Conservation (phyloP, 768 basidiomycete species). For the Russula dissimulans region DNA sequence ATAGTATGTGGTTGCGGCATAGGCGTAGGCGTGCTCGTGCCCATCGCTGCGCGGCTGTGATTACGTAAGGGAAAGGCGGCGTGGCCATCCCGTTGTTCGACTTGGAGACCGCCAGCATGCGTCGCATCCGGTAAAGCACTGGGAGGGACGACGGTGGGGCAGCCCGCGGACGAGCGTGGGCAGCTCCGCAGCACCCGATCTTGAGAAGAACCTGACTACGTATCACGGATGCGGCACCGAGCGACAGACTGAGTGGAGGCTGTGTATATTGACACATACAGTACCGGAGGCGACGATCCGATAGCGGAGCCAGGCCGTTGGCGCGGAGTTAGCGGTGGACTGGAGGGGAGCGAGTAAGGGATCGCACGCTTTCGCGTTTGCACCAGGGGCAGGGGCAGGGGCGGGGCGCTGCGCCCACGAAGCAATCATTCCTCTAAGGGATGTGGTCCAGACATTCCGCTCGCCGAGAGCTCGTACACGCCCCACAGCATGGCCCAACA, state of each 20-base stretch:
- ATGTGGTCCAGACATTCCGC: slow-evolving; percentile 39
- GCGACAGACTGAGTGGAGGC: too few species aligned
- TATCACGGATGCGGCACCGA: slow-evolving; percentile 90
- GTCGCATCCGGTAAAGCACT: slow-evolving; percentile 47
- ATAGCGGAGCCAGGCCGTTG: slow-evolving; percentile 55
- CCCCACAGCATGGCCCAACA: slow-evolving; percentile 45
- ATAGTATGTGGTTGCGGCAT: slow-evolving; percentile 10
- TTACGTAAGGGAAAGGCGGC: slow-evolving; percentile 49
- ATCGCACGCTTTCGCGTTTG: too few species aligned
- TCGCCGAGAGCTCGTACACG: slow-evolving; percentile 36
- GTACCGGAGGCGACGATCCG: slow-evolving; percentile 71
- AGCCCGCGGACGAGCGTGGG: too few species aligned
- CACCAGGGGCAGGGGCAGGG: too few species aligned
- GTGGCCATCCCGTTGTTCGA: slow-evolving; percentile 69
- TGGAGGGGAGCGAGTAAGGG: slow-evolving; percentile 49
- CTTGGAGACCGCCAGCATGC: slow-evolving; percentile 54
- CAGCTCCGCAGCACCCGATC: slow-evolving; percentile 56
- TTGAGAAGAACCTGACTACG: slow-evolving; percentile 79
- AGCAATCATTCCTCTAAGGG: slow-evolving; percentile 6
- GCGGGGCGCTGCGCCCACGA: slow-evolving; percentile 8
- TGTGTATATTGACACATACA: too few species aligned
- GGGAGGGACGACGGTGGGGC: slow-evolving; percentile 45
- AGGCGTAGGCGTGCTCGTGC: not conserved
- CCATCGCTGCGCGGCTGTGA: slow-evolving; percentile 43
- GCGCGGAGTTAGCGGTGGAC: slow-evolving; percentile 55